Conservation (phyloP, 768 basidiomycete genomes). For the Serendipita indica region DNA sequence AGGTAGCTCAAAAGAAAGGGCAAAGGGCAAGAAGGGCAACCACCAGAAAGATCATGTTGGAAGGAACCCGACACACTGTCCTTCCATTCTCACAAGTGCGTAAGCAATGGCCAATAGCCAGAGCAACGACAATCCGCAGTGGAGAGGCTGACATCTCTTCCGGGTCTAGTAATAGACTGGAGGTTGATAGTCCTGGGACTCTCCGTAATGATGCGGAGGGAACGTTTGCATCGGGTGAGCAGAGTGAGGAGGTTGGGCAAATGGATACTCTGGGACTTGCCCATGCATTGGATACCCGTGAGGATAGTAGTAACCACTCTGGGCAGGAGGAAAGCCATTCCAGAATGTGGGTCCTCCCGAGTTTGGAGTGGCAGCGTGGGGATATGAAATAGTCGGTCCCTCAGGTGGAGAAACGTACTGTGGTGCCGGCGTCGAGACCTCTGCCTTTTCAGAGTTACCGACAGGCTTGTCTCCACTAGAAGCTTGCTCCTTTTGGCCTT, state of each 20-base stretch:
- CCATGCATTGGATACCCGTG: background rate
- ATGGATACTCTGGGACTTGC: no score
- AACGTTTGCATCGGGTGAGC: no score
- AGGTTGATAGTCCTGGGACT: background rate
- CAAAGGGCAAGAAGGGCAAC: no score
- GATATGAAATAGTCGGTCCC: no score
- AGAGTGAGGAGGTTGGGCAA: background rate
- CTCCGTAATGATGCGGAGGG: background rate
- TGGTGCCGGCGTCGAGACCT: no score
- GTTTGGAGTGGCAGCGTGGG: background rate
- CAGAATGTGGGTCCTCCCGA: background rate
- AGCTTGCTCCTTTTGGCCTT: background rate
- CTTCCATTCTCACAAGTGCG: no score
- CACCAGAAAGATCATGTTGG: no score
- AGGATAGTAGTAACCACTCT: constrained; percentile 5
- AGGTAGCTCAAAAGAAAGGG: no score
- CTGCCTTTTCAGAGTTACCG: no score
- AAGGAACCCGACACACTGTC: no score
- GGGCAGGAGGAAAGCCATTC: background rate
- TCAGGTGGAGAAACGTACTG: no score
- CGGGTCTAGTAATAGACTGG: constrained; percentile 1
- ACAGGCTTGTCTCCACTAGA: background rate
- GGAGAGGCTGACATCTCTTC: background rate
- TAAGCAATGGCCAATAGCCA: no score
- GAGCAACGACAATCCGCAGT: background rate